Evolutionary conservation across 2,329 filamentous ascomycete genomes (phyloP).

Genomic region (Fusarium robinianum): DNA sequence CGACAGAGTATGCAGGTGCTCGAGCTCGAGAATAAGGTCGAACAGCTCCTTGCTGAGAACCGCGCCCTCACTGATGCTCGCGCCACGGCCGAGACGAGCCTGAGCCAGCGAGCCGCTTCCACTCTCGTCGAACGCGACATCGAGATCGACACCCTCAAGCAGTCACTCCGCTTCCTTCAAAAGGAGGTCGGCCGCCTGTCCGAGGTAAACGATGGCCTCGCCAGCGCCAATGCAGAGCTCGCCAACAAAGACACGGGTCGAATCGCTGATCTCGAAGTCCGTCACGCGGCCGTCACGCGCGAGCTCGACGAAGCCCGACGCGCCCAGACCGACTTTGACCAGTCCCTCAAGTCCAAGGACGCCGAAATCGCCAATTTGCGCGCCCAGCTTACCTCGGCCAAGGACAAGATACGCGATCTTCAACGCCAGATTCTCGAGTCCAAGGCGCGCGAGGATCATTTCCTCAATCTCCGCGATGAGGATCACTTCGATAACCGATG

Average conservation of each 20-base stretch:
- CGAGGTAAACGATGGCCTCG: slow-evolving; percentile 80
- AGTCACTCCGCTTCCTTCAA: slow-evolving; percentile 77
- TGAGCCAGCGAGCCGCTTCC: slow-evolving; percentile 68
- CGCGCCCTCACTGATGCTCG: slow-evolving; percentile 75
- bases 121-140: slow-evolving; percentile 80
- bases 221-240: slow-evolving; percentile 76
- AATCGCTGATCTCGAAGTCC: slow-evolving; percentile 67
- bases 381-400: slow-evolving; percentile 75
- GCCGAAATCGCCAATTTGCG: slow-evolving; percentile 79
- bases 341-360: slow-evolving; percentile 78
- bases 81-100: slow-evolving; percentile 66
- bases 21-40: slow-evolving; percentile 84
- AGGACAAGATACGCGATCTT: slow-evolving; percentile 60
- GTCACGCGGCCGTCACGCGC: slow-evolving; percentile 67
- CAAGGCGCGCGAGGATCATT: slow-evolving; percentile 68
- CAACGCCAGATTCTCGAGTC: slow-evolving; percentile 59
- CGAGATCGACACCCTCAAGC: slow-evolving; percentile 82
- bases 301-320: slow-evolving; percentile 72
- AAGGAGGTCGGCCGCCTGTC: slow-evolving; percentile 80
- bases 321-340: slow-evolving; percentile 65
- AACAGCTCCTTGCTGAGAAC: slow-evolving; percentile 86
- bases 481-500: slow-evolving; percentile 95
- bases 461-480: slow-evolving; percentile 81
- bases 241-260: slow-evolving; percentile 75
- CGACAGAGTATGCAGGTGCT: slow-evolving; percentile 97